These are phyloP conservation scores for Emericellopsis cladophorae DNA, from an alignment of 2,329 filamentous ascomycete species.

Conservation along the genomic window DNA sequence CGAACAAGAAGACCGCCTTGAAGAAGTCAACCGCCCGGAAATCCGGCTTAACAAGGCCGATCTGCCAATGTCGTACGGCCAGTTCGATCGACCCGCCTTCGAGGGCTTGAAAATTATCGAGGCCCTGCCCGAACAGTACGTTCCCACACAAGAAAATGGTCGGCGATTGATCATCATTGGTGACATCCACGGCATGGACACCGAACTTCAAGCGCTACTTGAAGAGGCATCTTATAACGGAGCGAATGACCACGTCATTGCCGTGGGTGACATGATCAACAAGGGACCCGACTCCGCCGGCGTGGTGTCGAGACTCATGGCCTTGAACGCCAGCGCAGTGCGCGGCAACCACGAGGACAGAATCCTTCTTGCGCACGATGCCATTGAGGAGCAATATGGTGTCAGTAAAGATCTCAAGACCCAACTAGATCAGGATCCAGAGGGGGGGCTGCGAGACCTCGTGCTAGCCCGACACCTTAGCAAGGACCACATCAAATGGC, in stretches of 20 bases:
- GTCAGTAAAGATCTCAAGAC: constrained; percentile 13
- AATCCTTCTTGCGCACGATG: constrained; percentile 53
- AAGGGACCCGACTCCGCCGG: constrained; percentile 77
- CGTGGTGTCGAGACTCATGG: constrained; percentile 64
- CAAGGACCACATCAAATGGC: constrained; percentile 52
- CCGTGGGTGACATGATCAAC: constrained; percentile 68
- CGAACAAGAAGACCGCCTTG: background rate
- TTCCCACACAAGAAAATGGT: constrained; percentile 21
- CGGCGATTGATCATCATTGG: constrained; percentile 70
- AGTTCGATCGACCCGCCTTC: constrained; percentile 23
- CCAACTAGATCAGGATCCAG: constrained; percentile 11
- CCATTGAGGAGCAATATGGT: constrained; percentile 11
- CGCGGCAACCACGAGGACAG: constrained; percentile 90
- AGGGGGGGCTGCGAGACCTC: constrained; percentile 26
- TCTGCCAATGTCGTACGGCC: constrained; percentile 26
- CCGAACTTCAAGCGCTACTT: constrained; percentile 54
- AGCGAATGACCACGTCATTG: constrained; percentile 55
- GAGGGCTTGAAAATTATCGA: constrained; percentile 15
- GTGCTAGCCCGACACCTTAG: constrained; percentile 42
- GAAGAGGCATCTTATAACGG: constrained; percentile 49
- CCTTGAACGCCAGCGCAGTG: constrained; percentile 65
- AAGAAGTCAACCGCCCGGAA: background rate
- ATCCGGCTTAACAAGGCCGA: constrained; percentile 14
- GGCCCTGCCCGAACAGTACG: constrained; percentile 13
- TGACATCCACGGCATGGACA: constrained; percentile 82